These are phyloP conservation scores for Achaetomium macrosporum DNA, from an alignment of 2,329 filamentous ascomycete genomes.

Conservation along the genomic window DNA sequence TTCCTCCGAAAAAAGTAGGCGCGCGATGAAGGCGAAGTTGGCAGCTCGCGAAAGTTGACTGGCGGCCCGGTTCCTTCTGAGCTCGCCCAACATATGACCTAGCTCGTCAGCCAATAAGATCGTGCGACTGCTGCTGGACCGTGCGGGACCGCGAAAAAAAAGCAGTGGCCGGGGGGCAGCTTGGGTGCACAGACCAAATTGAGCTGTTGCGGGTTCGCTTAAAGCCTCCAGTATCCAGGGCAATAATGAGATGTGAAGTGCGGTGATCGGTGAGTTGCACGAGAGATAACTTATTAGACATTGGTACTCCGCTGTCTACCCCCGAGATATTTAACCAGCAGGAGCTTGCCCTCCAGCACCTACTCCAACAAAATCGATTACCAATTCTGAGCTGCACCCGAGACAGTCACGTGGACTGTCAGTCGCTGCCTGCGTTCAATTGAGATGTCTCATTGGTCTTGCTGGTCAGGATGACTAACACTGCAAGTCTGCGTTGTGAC, in stretches of 20 bases:
- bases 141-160: constrained; percentile 9
- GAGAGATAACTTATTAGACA: neutral
- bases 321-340: neutral
- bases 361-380: neutral
- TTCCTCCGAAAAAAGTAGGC: neutral
- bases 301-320: neutral
- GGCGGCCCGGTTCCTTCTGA: constrained; percentile 3
- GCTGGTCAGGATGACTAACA: constrained; percentile 13
- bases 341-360: too few species aligned
- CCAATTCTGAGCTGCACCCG: neutral
- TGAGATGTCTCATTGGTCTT: constrained; percentile 12
- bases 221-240: too few species aligned
- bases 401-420: constrained; percentile 1
- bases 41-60: constrained; percentile 14
- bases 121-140: neutral
- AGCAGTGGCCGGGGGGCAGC: constrained; percentile 7
- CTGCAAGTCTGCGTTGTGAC: constrained; percentile 16
- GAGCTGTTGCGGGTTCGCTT: too few species aligned
- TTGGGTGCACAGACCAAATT: constrained; percentile 9
- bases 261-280: neutral
- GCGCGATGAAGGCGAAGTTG: constrained; percentile 16
- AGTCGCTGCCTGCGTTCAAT: constrained; percentile 6
- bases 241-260: too few species aligned
- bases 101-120: constrained; percentile 9
- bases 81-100: constrained; percentile 5